A percentile compares a stretch with the other conserved stretches of the same genome.
phyloP scores from a whole-genome alignment of 495 filamentous ascomycete species.

The Mycothermus thermophilus region DNA sequence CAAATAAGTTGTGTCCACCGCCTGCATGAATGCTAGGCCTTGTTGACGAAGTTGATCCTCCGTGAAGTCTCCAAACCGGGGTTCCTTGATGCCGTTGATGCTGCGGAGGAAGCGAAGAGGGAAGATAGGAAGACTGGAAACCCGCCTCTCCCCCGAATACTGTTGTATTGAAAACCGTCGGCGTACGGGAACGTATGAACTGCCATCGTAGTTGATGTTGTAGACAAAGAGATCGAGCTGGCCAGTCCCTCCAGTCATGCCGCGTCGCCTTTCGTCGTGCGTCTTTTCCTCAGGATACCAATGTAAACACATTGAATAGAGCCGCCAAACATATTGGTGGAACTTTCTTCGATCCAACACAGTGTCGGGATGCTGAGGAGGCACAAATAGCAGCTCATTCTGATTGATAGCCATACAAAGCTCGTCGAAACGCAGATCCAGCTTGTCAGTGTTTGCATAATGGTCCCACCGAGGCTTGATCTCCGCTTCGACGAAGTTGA shows the following conservation, averaged over 20 bases:
- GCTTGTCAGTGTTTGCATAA: constrained; percentile 11
- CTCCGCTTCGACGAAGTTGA: constrained; percentile 24
- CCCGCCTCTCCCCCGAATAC: constrained; percentile 42
- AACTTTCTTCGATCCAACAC: neutral
- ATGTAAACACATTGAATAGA: constrained; percentile 15
- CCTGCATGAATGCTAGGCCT: constrained; percentile 17
- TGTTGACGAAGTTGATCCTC: constrained; percentile 12
- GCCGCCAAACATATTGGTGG: constrained; percentile 19
- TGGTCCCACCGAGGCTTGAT: constrained; percentile 20
- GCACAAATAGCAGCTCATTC: constrained; percentile 23
- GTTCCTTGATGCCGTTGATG: constrained; percentile 9
- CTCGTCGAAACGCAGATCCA: constrained; percentile 21
- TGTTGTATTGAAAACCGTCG: constrained; percentile 28
- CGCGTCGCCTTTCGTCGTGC: constrained; percentile 17
- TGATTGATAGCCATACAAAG: constrained; percentile 27
- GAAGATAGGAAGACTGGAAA: constrained; percentile 40
- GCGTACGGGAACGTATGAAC: constrained; percentile 35
- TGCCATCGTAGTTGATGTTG: constrained; percentile 49
- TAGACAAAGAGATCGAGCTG: constrained; percentile 30
- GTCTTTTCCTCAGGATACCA: constrained; percentile 1
- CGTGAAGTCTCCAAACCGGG: too few relatives aligned
- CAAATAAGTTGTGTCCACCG: constrained; percentile 33
- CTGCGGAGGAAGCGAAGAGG: constrained; percentile 36
- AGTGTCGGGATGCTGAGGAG: neutral
- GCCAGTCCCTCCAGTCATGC: too few relatives aligned